Conservation (phyloP, 176 grass and related monocot genomes). For the Stipa capillata region DNA sequence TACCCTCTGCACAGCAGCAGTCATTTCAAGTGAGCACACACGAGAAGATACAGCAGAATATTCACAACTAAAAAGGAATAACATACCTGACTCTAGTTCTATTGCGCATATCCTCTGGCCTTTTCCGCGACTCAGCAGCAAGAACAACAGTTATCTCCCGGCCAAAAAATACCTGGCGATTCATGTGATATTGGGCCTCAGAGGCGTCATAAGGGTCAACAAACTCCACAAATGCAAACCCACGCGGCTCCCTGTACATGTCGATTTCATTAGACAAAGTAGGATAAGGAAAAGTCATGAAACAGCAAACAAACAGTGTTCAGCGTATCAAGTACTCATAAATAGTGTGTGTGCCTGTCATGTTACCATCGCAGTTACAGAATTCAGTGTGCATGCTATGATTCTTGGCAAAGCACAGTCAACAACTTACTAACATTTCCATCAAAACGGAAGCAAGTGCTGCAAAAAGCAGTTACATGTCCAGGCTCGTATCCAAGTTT, state of each 20-base stretch:
- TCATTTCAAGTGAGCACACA: slow-evolving; percentile 2
- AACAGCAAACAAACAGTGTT: slow-evolving; percentile 3
- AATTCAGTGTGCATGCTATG: slow-evolving; percentile 25
- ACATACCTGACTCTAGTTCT: slow-evolving; percentile 58
- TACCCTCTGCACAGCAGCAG: slow-evolving; percentile 53
- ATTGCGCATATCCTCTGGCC: slow-evolving; percentile 84
- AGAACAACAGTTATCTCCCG: slow-evolving; percentile 95
- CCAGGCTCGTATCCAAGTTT: slow-evolving; percentile 42
- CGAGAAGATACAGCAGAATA: background rate
- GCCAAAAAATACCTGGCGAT: slow-evolving; percentile 77
- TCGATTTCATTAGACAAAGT: background rate
- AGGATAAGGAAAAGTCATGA: background rate
- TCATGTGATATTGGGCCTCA: slow-evolving; percentile 99
- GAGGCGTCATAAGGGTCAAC: slow-evolving; percentile 82
- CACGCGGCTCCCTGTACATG: slow-evolving; percentile 68
- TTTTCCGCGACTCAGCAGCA: slow-evolving; percentile 86
- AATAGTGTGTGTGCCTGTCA: slow-evolving; percentile 2
- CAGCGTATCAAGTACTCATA: slow-evolving; percentile 5
- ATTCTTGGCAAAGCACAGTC: slow-evolving; percentile 49
- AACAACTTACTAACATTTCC: slow-evolving; percentile 61
- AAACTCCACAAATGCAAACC: slow-evolving; percentile 95
- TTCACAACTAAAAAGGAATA: background rate
- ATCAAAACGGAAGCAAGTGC: slow-evolving; percentile 45
- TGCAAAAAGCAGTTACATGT: slow-evolving; percentile 48
- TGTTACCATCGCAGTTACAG: slow-evolving; percentile 40